These are phyloP conservation scores for Trichoderma afroharzianum DNA, from an alignment of 2,329 filamentous ascomycete species.

Conservation along the genomic window DNA sequence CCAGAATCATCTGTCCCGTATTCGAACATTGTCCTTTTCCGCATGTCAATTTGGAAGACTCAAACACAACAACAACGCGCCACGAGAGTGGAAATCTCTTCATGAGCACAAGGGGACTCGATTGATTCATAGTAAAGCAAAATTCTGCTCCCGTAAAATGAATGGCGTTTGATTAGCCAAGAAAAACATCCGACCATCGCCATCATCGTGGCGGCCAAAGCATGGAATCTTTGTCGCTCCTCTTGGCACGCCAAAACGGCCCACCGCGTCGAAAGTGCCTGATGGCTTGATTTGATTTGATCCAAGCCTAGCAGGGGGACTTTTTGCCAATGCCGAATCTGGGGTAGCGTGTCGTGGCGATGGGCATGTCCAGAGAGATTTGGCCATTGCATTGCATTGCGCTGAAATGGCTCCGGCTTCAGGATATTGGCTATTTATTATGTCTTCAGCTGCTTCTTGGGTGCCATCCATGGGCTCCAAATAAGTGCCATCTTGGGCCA, in stretches of 20 bases:
- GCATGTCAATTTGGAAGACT: not conserved
- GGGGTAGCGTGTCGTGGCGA: constrained; percentile 1
- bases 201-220: not conserved
- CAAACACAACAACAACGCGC: not conserved
- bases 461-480: not conserved
- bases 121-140: not conserved
- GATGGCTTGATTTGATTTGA: not conserved
- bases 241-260: not conserved
- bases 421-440: not conserved
- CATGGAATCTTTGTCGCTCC: constrained; percentile 4
- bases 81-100: not conserved
- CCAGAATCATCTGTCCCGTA: not conserved
- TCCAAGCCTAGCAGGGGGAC: not conserved
- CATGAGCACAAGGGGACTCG: not conserved
- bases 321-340: constrained; percentile 7
- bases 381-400: not conserved
- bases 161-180: not conserved
- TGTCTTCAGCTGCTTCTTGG: not conserved
- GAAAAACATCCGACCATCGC: not conserved
- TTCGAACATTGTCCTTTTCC: not conserved
- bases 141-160: not conserved
- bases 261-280: not conserved
- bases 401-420: not conserved
- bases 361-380: not conserved
- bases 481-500: not conserved